A percentile compares a stretch with the other conserved stretches of the same genome.
Conservation (phyloP, 805 yeast genomes). For the Starmerella geochares region DNA sequence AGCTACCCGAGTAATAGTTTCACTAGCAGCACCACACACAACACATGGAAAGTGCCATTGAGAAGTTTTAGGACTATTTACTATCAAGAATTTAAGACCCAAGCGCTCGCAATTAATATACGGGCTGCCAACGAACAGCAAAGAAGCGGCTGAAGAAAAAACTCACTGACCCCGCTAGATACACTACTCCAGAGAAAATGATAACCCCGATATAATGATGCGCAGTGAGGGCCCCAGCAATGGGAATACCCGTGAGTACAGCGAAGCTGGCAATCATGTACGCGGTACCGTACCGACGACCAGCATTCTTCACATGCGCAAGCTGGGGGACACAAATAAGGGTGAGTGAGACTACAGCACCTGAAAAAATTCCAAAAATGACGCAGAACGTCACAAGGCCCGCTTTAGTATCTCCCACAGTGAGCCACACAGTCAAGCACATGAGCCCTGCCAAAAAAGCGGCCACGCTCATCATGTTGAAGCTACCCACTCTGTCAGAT, state of each 20-base stretch:
- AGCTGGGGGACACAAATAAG: slow-evolving; percentile 64
- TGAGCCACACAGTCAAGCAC: slow-evolving; percentile 54
- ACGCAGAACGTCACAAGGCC: slow-evolving; percentile 50
- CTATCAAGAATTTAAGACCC: neutral
- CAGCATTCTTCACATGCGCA: slow-evolving; percentile 53
- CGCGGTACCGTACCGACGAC: slow-evolving; percentile 57
- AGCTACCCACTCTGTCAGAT: slow-evolving; percentile 48
- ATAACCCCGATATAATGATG: slow-evolving; percentile 30
- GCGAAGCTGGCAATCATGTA: slow-evolving; percentile 39
- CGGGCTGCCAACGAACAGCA: slow-evolving; percentile 26
- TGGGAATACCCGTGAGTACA: slow-evolving; percentile 33
- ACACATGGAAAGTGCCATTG: too few species aligned
- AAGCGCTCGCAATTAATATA: neutral
- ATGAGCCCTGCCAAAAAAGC: slow-evolving; percentile 39
- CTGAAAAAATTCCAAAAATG: slow-evolving; percentile 35
- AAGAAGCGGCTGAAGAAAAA: slow-evolving; percentile 26
- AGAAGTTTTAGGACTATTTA: too few species aligned
- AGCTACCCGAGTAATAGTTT: too few species aligned
- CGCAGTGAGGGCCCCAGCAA: slow-evolving; percentile 31
- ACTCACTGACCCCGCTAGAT: slow-evolving; percentile 26
- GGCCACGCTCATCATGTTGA: slow-evolving; percentile 46
- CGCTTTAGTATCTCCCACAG: slow-evolving; percentile 34
- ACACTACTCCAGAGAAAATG: slow-evolving; percentile 29
- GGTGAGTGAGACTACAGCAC: slow-evolving; percentile 53
- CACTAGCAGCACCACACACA: too few species aligned